phyloP scores from a whole-genome alignment of 331 rosid species.

The Quercus lobata region DNA sequence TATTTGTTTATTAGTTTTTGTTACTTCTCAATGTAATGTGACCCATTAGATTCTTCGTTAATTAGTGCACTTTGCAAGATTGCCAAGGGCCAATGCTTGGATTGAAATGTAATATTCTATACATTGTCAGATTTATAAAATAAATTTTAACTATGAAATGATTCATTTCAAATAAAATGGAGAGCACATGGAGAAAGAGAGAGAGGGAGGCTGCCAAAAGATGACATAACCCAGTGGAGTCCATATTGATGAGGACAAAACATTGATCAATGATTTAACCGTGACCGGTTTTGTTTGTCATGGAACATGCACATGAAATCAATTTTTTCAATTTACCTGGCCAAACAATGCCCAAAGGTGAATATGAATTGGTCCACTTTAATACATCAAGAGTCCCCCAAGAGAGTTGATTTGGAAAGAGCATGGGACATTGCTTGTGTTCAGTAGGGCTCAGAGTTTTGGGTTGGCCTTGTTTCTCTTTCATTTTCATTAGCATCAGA shows the following conservation, averaged over 20 bases:
- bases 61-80: too few species aligned
- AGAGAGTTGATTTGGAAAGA: background rate
- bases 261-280: constrained; percentile 42
- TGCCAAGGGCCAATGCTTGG: too few species aligned
- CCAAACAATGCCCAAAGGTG: constrained; percentile 8
- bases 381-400: background rate
- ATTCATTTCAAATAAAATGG: too few species aligned
- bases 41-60: too few species aligned
- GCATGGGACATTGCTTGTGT: constrained; percentile 13
- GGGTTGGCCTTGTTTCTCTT: constrained; percentile 11
- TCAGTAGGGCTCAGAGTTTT: constrained; percentile 12
- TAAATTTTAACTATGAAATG: too few species aligned
- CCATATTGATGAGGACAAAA: constrained; percentile 59
- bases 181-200: constrained; percentile 17
- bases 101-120: too few species aligned
- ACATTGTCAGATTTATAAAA: too few species aligned
- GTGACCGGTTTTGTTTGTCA: constrained; percentile 54
- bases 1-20: too few species aligned
- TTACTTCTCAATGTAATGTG: too few species aligned
- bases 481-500: constrained; percentile 40
- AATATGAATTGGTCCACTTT: constrained; percentile 14
- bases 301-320: constrained; percentile 53
- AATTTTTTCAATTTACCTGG: constrained; percentile 28
- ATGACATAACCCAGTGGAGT: constrained; percentile 31
- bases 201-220: constrained; percentile 24